These are phyloP conservation scores for Nothomitra cinnamomea DNA, from an alignment of 2,329 filamentous ascomycete genomes.

Conservation along the genomic window DNA sequence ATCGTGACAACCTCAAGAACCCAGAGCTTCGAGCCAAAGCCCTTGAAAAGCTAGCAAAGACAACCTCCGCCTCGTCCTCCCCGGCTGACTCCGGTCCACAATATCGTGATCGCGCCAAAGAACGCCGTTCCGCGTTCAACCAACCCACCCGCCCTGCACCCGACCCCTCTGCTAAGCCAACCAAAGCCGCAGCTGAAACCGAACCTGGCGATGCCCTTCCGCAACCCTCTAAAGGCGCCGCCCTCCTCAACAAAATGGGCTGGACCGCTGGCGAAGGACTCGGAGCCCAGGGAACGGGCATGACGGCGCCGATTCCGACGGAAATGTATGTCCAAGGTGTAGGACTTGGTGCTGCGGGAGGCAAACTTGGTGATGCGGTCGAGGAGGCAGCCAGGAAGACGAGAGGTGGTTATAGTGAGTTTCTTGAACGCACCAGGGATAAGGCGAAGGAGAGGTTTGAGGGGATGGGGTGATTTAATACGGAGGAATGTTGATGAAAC, in stretches of 20 bases:
- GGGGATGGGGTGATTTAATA: conserved; percentile 10
- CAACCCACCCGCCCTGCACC: conserved; percentile 37
- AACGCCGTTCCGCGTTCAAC: conserved; percentile 44
- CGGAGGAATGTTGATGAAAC: neutral
- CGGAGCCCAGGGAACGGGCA: conserved; percentile 30
- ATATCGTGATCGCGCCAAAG: conserved; percentile 51
- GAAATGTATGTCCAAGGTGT: conserved; percentile 33
- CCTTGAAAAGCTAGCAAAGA: conserved; percentile 21
- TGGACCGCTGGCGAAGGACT: conserved; percentile 30
- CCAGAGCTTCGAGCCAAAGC: conserved; percentile 27
- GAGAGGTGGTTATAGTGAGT: conserved; percentile 28
- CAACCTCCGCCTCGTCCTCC: conserved; percentile 9
- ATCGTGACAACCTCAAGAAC: conserved; percentile 37
- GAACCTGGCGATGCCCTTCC: conserved; percentile 16
- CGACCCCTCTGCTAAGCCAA: conserved; percentile 15
- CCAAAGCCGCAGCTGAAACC: conserved; percentile 4
- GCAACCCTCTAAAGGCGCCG: conserved; percentile 29
- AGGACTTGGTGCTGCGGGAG: conserved; percentile 30
- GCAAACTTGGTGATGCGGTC: conserved; percentile 30
- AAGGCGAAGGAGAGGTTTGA: conserved; percentile 30
- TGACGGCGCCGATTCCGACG: conserved; percentile 28
- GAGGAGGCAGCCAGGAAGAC: conserved; percentile 32
- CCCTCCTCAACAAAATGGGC: conserved; percentile 33
- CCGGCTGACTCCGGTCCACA: neutral
- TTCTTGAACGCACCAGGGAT: conserved; percentile 29